Conservation (phyloP, 371 early-diverging fungal genomes). For the Circinella umbellata region DNA sequence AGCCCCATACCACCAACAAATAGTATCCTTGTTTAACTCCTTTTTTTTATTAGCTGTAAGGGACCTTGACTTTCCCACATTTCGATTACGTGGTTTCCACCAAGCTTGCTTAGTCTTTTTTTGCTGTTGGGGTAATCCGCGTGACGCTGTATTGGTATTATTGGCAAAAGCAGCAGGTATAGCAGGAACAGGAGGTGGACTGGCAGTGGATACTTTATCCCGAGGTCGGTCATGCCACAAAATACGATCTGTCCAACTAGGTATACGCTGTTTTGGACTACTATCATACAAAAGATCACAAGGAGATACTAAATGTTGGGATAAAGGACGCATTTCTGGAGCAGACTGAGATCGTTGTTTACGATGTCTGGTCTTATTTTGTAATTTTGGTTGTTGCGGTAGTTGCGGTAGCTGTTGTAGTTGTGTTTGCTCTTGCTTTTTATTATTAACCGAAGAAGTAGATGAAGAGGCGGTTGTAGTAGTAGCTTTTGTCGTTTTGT, state of each 20-base stretch:
- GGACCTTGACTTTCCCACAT: not conserved
- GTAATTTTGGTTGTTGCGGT: not conserved
- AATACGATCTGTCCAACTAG: conserved; percentile 93
- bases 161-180: not conserved
- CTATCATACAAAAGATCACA: conserved; percentile 63
- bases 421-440: not conserved
- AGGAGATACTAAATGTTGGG: conserved; percentile 13
- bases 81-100: conserved; percentile 14
- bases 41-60: conserved; percentile 9
- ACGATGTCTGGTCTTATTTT: not conserved
- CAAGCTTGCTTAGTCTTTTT: conserved; percentile 9
- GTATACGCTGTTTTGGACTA: conserved; percentile 83
- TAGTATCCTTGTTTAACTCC: conserved; percentile 17
- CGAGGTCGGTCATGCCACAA: conserved; percentile 59
- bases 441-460: not conserved
- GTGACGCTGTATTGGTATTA: not conserved
- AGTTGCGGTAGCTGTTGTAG: conserved; percentile 9
- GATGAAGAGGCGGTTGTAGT: not conserved
- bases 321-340: conserved; percentile 5
- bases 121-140: not conserved
- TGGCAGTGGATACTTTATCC: not conserved
- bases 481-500: not conserved
- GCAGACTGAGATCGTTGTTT: conserved; percentile 13
- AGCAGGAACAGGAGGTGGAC: not conserved
- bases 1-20: conserved; percentile 45